A percentile compares a stretch with the other conserved stretches of the same genome.
phyloP scores from a whole-genome alignment of 768 basidiomycete species.

The Cystofilobasidium bisporidii region DNA sequence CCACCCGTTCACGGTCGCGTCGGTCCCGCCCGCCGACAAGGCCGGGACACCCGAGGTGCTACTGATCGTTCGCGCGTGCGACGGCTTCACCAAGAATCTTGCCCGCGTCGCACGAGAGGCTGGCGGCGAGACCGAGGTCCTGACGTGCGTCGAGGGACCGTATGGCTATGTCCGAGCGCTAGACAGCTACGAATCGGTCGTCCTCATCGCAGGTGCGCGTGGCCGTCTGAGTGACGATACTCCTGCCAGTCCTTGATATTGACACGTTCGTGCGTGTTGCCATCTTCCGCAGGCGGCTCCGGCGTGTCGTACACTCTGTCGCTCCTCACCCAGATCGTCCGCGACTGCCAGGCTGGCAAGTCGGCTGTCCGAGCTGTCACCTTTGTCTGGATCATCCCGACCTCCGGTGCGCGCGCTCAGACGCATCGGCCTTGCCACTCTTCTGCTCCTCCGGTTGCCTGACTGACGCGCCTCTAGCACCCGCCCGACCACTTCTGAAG shows the following conservation, averaged over 20 bases:
- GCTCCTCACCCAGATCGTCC: neutral
- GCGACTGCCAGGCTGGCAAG: neutral
- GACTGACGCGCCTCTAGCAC: too few species aligned
- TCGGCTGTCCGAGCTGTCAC: neutral
- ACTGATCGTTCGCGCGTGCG: slow-evolving; percentile 53
- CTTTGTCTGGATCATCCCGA: slow-evolving; percentile 8
- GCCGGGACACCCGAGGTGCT: slow-evolving; percentile 41
- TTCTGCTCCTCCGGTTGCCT: too few species aligned
- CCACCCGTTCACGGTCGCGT: slow-evolving; percentile 39
- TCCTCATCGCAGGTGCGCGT: slow-evolving; percentile 2
- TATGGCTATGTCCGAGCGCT: neutral
- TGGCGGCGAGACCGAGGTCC: slow-evolving; percentile 3
- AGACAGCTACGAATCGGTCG: neutral
- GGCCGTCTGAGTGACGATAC: neutral
- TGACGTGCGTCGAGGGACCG: slow-evolving; percentile 4
- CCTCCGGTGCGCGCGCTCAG: too few species aligned
- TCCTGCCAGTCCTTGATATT: neutral
- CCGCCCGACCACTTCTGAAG: too few species aligned
- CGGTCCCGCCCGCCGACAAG: slow-evolving; percentile 30
- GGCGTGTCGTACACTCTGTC: slow-evolving; percentile 7
- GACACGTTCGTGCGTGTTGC: neutral
- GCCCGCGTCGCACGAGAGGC: neutral
- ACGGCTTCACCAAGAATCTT: slow-evolving; percentile 46
- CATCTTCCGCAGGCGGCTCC: neutral
- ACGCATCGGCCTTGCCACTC: too few species aligned